phyloP scores from a whole-genome alignment of 2,329 filamentous ascomycete species.

The Aureobasidium sp. region DNA sequence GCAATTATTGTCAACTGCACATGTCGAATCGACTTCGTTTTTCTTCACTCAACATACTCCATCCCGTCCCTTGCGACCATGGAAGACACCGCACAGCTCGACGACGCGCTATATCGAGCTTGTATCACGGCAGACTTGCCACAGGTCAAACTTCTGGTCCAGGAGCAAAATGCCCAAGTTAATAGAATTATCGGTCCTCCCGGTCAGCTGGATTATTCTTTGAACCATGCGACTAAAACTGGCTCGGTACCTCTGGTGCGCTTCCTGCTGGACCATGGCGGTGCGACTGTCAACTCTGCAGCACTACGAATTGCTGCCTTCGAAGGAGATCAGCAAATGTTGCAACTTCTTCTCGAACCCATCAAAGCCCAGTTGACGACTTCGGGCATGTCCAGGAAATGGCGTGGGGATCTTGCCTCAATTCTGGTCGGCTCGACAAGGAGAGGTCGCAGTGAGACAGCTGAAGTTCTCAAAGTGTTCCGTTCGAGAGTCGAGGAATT shows the following conservation, averaged over 20 bases:
- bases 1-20: neutral
- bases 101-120: neutral
- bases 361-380: neutral
- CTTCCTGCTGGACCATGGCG: neutral
- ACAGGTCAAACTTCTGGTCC: neutral
- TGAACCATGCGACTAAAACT: neutral
- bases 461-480: slow-evolving; percentile 1
- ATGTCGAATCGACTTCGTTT: neutral
- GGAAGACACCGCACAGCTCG: neutral
- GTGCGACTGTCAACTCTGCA: neutral
- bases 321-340: neutral
- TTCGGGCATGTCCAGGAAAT: slow-evolving; percentile 9
- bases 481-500: neutral
- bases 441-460: slow-evolving; percentile 5
- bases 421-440: neutral
- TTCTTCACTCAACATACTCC: neutral
- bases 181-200: slow-evolving; percentile 3
- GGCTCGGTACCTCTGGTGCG: slow-evolving; percentile 3
- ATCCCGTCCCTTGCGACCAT: neutral
- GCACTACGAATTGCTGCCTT: neutral
- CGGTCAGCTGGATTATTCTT: slow-evolving; percentile 3
- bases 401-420: slow-evolving; percentile 1
- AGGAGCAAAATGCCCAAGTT: neutral
- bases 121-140: neutral
- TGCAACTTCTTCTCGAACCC: slow-evolving; percentile 8